Conservation (phyloP, 495 filamentous ascomycete species). For the Pyronema domesticum region DNA sequence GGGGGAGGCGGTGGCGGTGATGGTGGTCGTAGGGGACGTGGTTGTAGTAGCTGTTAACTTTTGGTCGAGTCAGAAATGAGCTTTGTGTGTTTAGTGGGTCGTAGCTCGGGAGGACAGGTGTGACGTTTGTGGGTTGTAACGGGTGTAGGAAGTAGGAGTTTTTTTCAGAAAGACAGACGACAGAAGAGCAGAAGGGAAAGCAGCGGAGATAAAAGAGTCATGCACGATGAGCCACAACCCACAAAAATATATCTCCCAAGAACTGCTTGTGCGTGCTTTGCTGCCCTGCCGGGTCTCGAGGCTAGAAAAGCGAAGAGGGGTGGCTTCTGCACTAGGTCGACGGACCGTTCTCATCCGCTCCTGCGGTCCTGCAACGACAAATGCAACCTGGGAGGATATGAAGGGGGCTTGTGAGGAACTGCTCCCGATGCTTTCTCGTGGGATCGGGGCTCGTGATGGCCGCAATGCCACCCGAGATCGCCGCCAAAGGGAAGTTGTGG, state of each 20-base stretch:
- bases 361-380: background rate
- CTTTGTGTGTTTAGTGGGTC: background rate
- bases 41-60: too few relatives aligned
- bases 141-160: conserved; percentile 20
- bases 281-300: background rate
- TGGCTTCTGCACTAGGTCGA: background rate
- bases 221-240: too few relatives aligned
- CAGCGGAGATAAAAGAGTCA: too few relatives aligned
- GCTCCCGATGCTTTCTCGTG: too few relatives aligned
- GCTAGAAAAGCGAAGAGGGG: background rate
- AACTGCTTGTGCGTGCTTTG: background rate
- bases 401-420: background rate
- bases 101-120: conserved; percentile 51
- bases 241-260: too few relatives aligned
- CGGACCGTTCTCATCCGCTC: background rate
- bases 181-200: background rate
- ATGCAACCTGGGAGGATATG: background rate
- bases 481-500: too few relatives aligned
- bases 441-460: too few relatives aligned
- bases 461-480: too few relatives aligned
- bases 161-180: background rate
- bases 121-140: conserved; percentile 33
- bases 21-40: too few relatives aligned
- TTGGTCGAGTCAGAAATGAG: too few relatives aligned
- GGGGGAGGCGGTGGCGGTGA: too few relatives aligned